Evolutionary conservation across 805 yeast species (phyloP).

Genomic region (Cyberlindnera nakhonratchasimensis): DNA sequence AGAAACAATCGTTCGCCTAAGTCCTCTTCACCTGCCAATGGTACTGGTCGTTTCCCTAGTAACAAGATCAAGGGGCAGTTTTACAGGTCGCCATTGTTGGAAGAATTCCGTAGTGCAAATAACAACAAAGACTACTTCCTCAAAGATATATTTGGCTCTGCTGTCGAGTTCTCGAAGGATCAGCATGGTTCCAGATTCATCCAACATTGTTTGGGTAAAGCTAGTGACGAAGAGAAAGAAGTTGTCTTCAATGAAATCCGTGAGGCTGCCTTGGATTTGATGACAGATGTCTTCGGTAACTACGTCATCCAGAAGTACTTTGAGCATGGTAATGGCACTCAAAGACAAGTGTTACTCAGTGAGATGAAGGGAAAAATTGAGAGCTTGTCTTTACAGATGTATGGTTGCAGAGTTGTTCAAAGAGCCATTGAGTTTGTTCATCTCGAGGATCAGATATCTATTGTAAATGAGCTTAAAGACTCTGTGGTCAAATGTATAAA

Average conservation of each 20-base stretch:
- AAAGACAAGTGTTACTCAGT: conserved; percentile 63
- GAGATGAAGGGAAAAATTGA: conserved; percentile 73
- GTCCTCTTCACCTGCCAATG: conserved; percentile 22
- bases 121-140: conserved; percentile 57
- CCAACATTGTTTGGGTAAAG: conserved; percentile 64
- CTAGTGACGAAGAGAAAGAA: conserved; percentile 69
- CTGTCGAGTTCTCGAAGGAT: conserved; percentile 88
- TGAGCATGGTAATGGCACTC: conserved; percentile 73
- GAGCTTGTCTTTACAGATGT: conserved; percentile 85
- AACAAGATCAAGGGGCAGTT: conserved; percentile 41
- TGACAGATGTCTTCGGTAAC: conserved; percentile 97
- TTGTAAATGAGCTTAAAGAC: conserved; percentile 67
- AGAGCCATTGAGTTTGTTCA: conserved; percentile 77
- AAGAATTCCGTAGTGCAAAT: conserved; percentile 69
- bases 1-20: conserved; percentile 26
- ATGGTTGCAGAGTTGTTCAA: conserved; percentile 97
- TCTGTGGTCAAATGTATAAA: conserved; percentile 68
- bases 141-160: conserved; percentile 79
- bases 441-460: conserved; percentile 57
- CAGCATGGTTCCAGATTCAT: conserved; percentile 97
- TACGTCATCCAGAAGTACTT: conserved; percentile 94
- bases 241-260: conserved; percentile 80
- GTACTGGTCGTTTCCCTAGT: conserved; percentile 8
- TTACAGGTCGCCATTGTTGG: conserved; percentile 74
- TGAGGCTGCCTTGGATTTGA: conserved; percentile 67